Percentiles rank a stretch among this genome's conserved stretches.
Conservation (phyloP, 495 filamentous ascomycete species). For the Penicillium alfredii region DNA sequence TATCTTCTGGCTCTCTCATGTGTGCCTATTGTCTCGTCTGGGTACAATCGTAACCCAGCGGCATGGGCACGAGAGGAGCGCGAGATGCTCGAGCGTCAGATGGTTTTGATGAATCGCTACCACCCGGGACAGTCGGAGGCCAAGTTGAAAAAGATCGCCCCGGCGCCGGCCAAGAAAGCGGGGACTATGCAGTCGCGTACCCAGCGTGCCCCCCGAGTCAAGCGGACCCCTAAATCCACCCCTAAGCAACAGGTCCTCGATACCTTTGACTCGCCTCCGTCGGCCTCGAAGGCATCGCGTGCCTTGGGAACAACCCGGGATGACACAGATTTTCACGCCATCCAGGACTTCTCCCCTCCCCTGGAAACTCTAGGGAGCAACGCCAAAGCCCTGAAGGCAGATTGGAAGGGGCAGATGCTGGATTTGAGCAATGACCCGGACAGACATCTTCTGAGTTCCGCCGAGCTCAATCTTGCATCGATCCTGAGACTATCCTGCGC, state of each 20-base stretch:
- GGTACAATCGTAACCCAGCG: slow-evolving; percentile 52
- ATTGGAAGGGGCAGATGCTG: slow-evolving; percentile 79
- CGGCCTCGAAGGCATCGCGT: slow-evolving; percentile 35
- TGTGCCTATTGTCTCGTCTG: slow-evolving; percentile 55
- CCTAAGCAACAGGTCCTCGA: slow-evolving; percentile 44
- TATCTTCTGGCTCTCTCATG: slow-evolving; percentile 64
- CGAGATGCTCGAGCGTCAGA: slow-evolving; percentile 48
- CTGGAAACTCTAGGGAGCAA: slow-evolving; percentile 57
- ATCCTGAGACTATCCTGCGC: slow-evolving; percentile 81
- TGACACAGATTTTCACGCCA: slow-evolving; percentile 77
- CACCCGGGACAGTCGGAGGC: slow-evolving; percentile 24
- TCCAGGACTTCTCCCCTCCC: slow-evolving; percentile 75
- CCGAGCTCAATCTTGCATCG: slow-evolving; percentile 72
- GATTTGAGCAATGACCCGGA: slow-evolving; percentile 78
- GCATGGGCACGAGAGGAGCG: slow-evolving; percentile 61
- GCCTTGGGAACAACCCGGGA: slow-evolving; percentile 60
- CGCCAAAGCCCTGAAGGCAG: slow-evolving; percentile 67
- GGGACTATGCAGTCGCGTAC: slow-evolving; percentile 24
- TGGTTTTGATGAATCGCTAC: slow-evolving; percentile 41
- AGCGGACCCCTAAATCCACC: slow-evolving; percentile 42
- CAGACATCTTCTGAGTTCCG: slow-evolving; percentile 66
- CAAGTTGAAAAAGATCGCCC: slow-evolving; percentile 44
- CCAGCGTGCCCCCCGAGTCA: slow-evolving; percentile 34
- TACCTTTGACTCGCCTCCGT: slow-evolving; percentile 35
- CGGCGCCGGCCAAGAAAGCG: slow-evolving; percentile 35